Evolutionary conservation across 257 asterid species (phyloP).

Genomic region (Solanum pimpinellifolium): DNA sequence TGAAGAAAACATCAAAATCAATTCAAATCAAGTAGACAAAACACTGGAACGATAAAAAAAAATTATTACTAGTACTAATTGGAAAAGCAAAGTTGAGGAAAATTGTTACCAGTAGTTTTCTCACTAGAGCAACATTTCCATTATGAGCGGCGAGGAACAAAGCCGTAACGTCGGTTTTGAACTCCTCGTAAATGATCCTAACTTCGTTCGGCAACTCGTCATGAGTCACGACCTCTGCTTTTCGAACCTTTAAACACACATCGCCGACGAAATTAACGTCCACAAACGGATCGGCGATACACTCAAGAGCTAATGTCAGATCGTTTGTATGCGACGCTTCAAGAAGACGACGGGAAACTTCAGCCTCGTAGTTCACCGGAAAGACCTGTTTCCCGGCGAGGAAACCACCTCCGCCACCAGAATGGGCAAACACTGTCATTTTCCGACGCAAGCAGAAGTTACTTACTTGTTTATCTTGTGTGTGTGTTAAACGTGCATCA

Average conservation of each 20-base stretch:
- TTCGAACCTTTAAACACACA: slow-evolving; percentile 54
- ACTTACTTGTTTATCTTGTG: neutral
- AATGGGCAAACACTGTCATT: slow-evolving; percentile 39
- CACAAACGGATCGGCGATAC: slow-evolving; percentile 52
- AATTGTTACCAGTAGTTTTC: slow-evolving; percentile 39
- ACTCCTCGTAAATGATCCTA: slow-evolving; percentile 42
- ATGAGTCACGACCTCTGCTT: slow-evolving; percentile 31
- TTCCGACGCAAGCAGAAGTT: neutral
- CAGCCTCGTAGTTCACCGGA: slow-evolving; percentile 67
- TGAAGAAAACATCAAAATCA: neutral
- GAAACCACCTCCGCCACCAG: slow-evolving; percentile 37
- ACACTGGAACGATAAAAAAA: neutral
- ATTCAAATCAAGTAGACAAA: neutral
- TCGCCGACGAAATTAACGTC: slow-evolving; percentile 67
- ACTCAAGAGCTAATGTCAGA: slow-evolving; percentile 38
- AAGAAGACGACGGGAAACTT: slow-evolving; percentile 60
- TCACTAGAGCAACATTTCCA: slow-evolving; percentile 44
- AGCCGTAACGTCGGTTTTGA: slow-evolving; percentile 68
- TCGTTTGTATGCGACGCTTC: slow-evolving; percentile 46
- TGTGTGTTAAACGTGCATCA: neutral
- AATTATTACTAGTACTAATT: neutral
- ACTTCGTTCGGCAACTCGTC: slow-evolving; percentile 45
- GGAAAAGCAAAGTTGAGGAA: neutral
- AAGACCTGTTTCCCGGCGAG: slow-evolving; percentile 55
- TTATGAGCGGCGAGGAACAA: slow-evolving; percentile 48